A percentile compares a stretch with the other conserved stretches of the same genome.
phyloP scores from a whole-genome alignment of 176 grass and related monocot species.

The Olyra latifolia region DNA sequence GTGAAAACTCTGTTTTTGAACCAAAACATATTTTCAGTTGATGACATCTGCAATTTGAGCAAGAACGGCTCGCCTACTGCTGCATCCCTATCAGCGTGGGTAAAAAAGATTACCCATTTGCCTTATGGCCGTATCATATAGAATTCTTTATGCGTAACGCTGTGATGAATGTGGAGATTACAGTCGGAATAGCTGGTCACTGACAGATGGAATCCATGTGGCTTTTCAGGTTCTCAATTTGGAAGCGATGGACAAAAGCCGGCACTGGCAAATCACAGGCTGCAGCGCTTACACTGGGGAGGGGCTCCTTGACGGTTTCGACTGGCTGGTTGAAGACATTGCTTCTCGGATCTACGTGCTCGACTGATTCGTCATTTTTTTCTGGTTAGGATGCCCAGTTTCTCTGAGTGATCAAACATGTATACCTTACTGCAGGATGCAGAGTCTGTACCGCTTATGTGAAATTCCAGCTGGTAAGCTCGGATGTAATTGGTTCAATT shows the following conservation, averaged over 20 bases:
- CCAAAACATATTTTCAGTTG: neutral
- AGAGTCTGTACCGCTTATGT: neutral
- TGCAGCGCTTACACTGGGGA: conserved; percentile 82
- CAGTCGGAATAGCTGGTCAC: neutral
- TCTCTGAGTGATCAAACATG: neutral
- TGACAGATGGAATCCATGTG: neutral
- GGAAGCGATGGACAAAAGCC: conserved; percentile 63
- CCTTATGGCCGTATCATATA: neutral
- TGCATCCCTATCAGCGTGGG: neutral
- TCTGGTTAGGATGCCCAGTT: neutral
- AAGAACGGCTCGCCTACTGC: neutral
- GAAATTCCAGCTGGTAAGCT: neutral
- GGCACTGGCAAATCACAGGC: conserved; percentile 76
- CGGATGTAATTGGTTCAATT: neutral
- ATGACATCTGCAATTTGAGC: neutral
- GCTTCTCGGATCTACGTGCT: conserved; percentile 82
- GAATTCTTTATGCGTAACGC: neutral
- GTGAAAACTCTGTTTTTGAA: neutral
- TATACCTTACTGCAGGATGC: neutral
- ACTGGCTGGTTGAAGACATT: conserved; percentile 85
- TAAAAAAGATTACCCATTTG: neutral
- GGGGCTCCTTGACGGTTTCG: conserved; percentile 69
- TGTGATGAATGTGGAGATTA: neutral
- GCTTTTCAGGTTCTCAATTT: conserved; percentile 75
- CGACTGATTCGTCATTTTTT: conserved; percentile 22